These are phyloP conservation scores for Bothriochloa decipiens DNA, from an alignment of 176 grass and related monocot species.

Conservation along the genomic window DNA sequence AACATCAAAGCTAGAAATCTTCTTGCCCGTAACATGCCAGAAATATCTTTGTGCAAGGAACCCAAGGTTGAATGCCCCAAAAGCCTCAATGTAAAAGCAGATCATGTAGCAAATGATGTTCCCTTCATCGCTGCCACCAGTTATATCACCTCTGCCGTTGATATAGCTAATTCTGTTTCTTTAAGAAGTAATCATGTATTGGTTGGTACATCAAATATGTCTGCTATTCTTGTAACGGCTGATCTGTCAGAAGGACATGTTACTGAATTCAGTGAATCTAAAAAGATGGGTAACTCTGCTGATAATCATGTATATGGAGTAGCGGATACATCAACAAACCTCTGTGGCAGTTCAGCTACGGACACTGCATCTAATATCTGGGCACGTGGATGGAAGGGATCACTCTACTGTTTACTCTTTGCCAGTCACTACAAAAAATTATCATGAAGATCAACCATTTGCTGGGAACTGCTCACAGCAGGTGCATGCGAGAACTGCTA, in stretches of 20 bases:
- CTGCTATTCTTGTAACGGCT: slow-evolving; percentile 26
- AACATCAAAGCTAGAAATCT: slow-evolving; percentile 75
- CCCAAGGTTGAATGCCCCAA: slow-evolving; percentile 39
- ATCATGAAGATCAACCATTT: too few relatives aligned
- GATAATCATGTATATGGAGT: slow-evolving; percentile 42
- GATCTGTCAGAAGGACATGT: slow-evolving; percentile 14
- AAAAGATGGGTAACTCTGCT: slow-evolving; percentile 19
- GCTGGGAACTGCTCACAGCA: too few relatives aligned
- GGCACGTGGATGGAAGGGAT: background rate
- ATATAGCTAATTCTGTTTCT: slow-evolving; percentile 29
- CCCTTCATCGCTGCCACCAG: slow-evolving; percentile 14
- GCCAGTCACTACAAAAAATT: too few relatives aligned
- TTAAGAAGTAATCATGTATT: slow-evolving; percentile 10
- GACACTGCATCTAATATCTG: slow-evolving; percentile 13
- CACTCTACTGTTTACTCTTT: too few relatives aligned
- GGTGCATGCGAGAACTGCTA: too few relatives aligned
- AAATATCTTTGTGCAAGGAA: slow-evolving; percentile 38
- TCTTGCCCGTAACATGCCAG: slow-evolving; percentile 35
- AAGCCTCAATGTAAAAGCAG: slow-evolving; percentile 5
- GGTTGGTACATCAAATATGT: slow-evolving; percentile 19
- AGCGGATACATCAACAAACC: slow-evolving; percentile 27
- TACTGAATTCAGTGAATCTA: slow-evolving; percentile 24
- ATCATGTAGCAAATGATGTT: slow-evolving; percentile 18
- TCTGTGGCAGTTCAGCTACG: slow-evolving; percentile 14
- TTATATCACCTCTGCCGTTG: slow-evolving; percentile 37